Evolutionary conservation across 805 yeast species (phyloP).

Genomic region (Tetrapisispora arboricola): DNA sequence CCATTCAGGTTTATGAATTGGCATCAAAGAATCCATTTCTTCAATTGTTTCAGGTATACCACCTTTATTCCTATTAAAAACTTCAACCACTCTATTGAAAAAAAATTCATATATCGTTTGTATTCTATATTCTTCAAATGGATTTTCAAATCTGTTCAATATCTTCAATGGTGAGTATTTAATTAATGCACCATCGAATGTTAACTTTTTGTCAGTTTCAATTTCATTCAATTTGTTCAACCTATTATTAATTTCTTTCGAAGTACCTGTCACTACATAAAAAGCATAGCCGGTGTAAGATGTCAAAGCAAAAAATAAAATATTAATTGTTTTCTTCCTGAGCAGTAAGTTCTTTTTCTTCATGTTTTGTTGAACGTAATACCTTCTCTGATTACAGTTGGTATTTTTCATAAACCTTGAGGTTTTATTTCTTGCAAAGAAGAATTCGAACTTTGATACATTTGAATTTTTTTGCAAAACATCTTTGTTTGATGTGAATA

Average conservation of each 20-base stretch:
- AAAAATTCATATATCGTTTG: slow-evolving; percentile 85
- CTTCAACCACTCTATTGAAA: slow-evolving; percentile 58
- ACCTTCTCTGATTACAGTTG: no score
- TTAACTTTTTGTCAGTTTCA: slow-evolving; percentile 11
- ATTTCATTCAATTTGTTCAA: slow-evolving; percentile 12
- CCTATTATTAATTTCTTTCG: slow-evolving; percentile 42
- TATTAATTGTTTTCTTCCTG: background rate
- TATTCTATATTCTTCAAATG: slow-evolving; percentile 80
- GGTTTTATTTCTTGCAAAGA: background rate
- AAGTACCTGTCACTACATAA: slow-evolving; percentile 47
- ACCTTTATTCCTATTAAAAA: slow-evolving; percentile 55
- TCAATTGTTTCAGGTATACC: slow-evolving; percentile 41
- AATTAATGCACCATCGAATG: slow-evolving; percentile 16
- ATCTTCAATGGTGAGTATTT: slow-evolving; percentile 42
- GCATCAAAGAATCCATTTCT: slow-evolving; percentile 47
- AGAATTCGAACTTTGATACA: no score
- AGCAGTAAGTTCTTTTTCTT: background rate
- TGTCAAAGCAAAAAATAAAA: slow-evolving; percentile 11
- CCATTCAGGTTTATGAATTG: slow-evolving; percentile 48
- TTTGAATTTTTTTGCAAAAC: no score
- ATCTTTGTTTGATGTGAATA: no score
- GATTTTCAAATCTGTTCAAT: slow-evolving; percentile 78
- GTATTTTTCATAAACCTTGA: no score
- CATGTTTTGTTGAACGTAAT: no score
- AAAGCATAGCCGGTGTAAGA: slow-evolving; percentile 59